These are phyloP conservation scores for Aaosphaeria arxii DNA, from an alignment of 2,329 filamentous ascomycete species.

Conservation along the genomic window DNA sequence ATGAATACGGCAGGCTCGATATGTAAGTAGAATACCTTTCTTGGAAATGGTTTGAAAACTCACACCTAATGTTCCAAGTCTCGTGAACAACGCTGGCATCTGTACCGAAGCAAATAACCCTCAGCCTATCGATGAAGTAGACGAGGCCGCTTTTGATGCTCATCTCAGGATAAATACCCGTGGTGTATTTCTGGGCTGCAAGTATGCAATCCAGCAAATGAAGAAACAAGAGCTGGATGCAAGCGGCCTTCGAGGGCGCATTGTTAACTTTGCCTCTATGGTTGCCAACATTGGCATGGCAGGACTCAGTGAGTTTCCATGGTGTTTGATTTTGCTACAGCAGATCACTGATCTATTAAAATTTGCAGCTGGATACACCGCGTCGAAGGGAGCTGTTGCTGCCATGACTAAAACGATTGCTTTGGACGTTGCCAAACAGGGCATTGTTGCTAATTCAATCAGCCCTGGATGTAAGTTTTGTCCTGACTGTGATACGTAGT, in stretches of 20 bases:
- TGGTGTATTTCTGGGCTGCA: conserved; percentile 44
- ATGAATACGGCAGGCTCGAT: conserved; percentile 52
- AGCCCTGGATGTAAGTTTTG: conserved; percentile 49
- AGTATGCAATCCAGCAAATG: conserved; percentile 50
- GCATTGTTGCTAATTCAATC: conserved; percentile 54
- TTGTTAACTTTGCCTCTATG: conserved; percentile 55
- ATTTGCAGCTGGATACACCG: conserved; percentile 34
- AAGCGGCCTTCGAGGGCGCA: conserved; percentile 44
- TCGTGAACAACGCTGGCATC: conserved; percentile 49
- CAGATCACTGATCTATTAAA: too few relatives aligned
- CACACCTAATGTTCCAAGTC: conserved; percentile 1
- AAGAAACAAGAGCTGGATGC: conserved; percentile 43
- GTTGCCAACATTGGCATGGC: conserved; percentile 43
- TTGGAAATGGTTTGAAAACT: not conserved
- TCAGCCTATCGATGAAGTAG: conserved; percentile 46
- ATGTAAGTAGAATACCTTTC: conserved; percentile 10
- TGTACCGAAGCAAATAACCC: conserved; percentile 32
- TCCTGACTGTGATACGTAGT: not conserved
- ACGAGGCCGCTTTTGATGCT: conserved; percentile 45
- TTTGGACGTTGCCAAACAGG: conserved; percentile 47
- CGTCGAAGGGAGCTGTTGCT: conserved; percentile 51
- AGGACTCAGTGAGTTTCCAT: not conserved
- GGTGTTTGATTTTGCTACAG: too few relatives aligned
- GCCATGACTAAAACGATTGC: conserved; percentile 51
- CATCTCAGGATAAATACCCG: conserved; percentile 37